phyloP scores from a whole-genome alignment of 2,329 filamentous ascomycete species.

The Tolypocladium pustulatum region DNA sequence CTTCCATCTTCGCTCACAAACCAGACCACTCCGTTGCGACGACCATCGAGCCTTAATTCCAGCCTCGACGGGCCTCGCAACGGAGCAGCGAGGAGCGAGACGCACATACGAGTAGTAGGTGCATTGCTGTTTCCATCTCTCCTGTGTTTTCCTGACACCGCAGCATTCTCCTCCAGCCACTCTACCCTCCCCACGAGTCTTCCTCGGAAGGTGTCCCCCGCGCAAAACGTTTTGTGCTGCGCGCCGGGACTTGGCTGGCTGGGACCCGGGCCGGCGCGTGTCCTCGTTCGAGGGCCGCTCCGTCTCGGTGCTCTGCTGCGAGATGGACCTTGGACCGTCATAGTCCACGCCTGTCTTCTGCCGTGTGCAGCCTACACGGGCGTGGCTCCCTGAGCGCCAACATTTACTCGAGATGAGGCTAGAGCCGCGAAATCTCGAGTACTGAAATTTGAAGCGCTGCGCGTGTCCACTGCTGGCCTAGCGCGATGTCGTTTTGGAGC shows the following conservation, averaged over 20 bases:
- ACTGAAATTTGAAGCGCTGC: too few relatives aligned
- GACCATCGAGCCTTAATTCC: neutral
- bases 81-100: neutral
- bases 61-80: neutral
- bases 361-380: conserved; percentile 25
- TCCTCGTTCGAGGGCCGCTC: neutral
- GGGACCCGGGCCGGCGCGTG: conserved; percentile 7
- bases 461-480: too few relatives aligned
- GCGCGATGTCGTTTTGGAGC: neutral
- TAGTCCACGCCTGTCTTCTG: conserved; percentile 37
- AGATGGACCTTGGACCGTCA: conserved; percentile 39
- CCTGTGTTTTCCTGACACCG: neutral
- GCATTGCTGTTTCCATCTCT: neutral
- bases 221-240: conserved; percentile 24
- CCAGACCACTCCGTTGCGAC: neutral
- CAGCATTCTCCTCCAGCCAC: conserved; percentile 21
- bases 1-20: neutral
- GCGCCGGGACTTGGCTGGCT: conserved; percentile 25
- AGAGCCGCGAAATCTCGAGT: too few relatives aligned
- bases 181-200: conserved; percentile 21
- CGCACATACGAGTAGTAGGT: neutral
- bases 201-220: conserved; percentile 23
- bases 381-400: conserved; percentile 42
- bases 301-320: conserved; percentile 21
- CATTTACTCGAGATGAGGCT: conserved; percentile 15